phyloP scores from a whole-genome alignment of 176 grass and related monocot genomes.

The Rhynchospora tenuis region DNA sequence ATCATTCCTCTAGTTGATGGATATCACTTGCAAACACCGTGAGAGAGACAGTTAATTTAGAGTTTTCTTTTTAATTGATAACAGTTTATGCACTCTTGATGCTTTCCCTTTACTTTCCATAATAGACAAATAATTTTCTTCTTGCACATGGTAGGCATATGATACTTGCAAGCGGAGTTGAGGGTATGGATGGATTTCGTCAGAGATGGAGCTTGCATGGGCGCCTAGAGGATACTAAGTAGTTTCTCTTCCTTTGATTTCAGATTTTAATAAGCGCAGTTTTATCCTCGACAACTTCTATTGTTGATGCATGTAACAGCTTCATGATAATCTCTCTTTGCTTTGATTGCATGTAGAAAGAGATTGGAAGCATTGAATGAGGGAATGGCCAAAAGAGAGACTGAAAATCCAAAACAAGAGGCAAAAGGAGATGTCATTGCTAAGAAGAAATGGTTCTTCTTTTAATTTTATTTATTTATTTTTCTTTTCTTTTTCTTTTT shows the following conservation, averaged over 20 bases:
- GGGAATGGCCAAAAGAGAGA: conserved; percentile 48
- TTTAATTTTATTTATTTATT: conserved; percentile 1
- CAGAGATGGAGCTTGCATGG: conserved; percentile 86
- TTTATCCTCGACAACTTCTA: neutral
- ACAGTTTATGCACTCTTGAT: neutral
- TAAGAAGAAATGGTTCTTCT: conserved; percentile 41
- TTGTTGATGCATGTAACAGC: neutral
- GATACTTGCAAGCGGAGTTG: conserved; percentile 68
- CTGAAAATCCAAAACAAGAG: conserved; percentile 19
- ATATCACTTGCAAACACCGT: neutral
- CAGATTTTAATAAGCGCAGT: neutral
- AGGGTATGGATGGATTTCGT: conserved; percentile 78
- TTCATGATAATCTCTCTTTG: neutral
- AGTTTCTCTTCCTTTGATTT: conserved; percentile 24
- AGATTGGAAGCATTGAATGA: conserved; percentile 69
- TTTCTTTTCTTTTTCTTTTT: neutral
- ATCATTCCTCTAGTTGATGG: neutral
- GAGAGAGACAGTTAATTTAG: neutral
- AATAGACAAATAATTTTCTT: neutral
- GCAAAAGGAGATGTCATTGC: conserved; percentile 7
- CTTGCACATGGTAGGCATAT: conserved; percentile 38
- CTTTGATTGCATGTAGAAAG: conserved; percentile 38
- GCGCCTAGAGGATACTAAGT: conserved; percentile 57
- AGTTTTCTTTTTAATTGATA: neutral
- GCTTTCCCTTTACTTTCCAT: conserved; percentile 15